Base-by-base conservation (phyloP, 179 eudicot species). In the Pouteria campechiana region DNA sequence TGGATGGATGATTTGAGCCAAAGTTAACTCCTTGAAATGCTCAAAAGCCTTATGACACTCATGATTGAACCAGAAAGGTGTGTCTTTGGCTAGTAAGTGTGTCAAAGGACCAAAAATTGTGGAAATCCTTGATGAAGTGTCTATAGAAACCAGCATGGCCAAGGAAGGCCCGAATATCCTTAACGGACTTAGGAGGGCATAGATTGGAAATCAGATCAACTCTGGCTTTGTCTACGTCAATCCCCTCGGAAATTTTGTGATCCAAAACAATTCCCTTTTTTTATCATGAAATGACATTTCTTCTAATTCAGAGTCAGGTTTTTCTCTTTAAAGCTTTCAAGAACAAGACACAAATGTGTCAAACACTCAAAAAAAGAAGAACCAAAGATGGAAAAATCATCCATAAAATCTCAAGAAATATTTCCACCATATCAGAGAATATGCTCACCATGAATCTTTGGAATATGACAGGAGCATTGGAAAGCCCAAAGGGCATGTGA, bases 231-330 rank as follows among this genome's bases (percentile, higher is more conserved):
- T 44, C 49, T 6, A 27, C 49, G n/a, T 44, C 49, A 3, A 29
- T n/a, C 17, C 0, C 16, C 51, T 0, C 13, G 1, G 51, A 46
- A 11, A 46, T 29, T 5, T 12, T 18, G 22, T 46, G 51, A 2
- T 17, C 38, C 1, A 46, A 3, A 6, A 46, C 51, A 2, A 46
- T 12, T 29, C 39, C 33, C 31, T 23, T n/a, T 17, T 21, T 0
- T n/a, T n/a, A 46, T 39, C 51, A 46, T 46, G 2, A 46, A 46
- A 17, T 46, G 38, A 18, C 51, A 15, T 19, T 46, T 46, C 33
- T 46, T 29, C 36, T 1, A 46, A 4, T 24, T 25, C 5, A 14
- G 34, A 16, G n/a, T n/a, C n/a, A n/a, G n/a, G n/a, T 11, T 33
- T 9, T n/a, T 33, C 3, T 33, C 37, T 11, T 37, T 23, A 37